A percentile compares a stretch with the other conserved stretches of the same genome.
Conservation (phyloP, 2,329 filamentous ascomycete genomes). For the Cryoendolithus antarcticus region DNA sequence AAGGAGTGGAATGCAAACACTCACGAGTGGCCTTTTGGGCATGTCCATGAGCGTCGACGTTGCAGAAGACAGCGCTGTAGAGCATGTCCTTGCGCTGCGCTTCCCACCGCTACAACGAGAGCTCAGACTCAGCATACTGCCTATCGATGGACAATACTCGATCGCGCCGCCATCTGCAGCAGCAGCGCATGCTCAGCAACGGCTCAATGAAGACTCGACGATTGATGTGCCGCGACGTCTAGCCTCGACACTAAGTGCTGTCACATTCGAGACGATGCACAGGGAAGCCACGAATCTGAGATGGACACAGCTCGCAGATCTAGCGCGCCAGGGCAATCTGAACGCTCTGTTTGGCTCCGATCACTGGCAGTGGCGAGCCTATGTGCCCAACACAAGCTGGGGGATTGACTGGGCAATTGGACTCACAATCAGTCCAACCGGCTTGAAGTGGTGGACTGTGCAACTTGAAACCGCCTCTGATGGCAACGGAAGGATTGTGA, state of each 20-base stretch:
- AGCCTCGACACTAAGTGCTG: slow-evolving; percentile 49
- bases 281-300: slow-evolving; percentile 49
- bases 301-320: slow-evolving; percentile 46
- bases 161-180: slow-evolving; percentile 45
- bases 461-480: slow-evolving; percentile 39
- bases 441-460: slow-evolving; percentile 70
- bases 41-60: slow-evolving; percentile 27
- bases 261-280: slow-evolving; percentile 49
- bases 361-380: slow-evolving; percentile 53
- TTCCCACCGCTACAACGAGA: slow-evolving; percentile 49
- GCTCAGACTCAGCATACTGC: slow-evolving; percentile 56
- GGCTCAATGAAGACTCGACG: slow-evolving; percentile 51
- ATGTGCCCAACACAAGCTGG: slow-evolving; percentile 58
- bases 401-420: slow-evolving; percentile 58
- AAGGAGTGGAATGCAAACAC: not conserved
- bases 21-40: slow-evolving; percentile 23
- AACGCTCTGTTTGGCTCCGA: slow-evolving; percentile 51
- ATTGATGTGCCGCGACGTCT: slow-evolving; percentile 47
- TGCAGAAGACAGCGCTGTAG: slow-evolving; percentile 46
- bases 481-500: slow-evolving; percentile 9
- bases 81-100: slow-evolving; percentile 50
- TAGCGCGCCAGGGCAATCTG: slow-evolving; percentile 39
- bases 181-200: slow-evolving; percentile 43
- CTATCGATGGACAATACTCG: slow-evolving; percentile 63
- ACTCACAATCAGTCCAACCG: slow-evolving; percentile 55